A percentile compares a stretch with the other conserved stretches of the same genome.
phyloP scores from a whole-genome alignment of 176 grass and related monocot species.

The Poa annua region DNA sequence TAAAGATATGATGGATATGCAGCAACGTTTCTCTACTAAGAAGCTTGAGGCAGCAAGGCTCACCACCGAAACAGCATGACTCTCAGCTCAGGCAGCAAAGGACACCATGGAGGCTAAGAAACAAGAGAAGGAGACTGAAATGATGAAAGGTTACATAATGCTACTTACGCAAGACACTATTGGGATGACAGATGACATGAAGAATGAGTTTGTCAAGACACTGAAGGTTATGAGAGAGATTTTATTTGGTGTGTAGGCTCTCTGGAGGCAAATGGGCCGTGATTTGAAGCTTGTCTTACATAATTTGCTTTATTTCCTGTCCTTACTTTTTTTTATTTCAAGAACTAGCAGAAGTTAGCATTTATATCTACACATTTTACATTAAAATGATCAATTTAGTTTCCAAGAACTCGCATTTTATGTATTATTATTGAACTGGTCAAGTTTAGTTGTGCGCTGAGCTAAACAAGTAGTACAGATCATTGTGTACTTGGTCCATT shows the following conservation, averaged over 20 bases:
- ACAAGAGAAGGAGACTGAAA: neutral
- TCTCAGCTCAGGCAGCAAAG: neutral
- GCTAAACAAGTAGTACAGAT: neutral
- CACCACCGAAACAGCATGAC: neutral
- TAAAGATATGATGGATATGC: neutral
- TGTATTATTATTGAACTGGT: constrained; percentile 11
- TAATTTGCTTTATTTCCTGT: neutral
- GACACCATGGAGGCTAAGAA: neutral
- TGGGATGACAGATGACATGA: neutral
- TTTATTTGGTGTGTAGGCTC: neutral
- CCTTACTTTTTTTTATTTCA: neutral
- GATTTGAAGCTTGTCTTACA: neutral
- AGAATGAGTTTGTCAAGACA: neutral
- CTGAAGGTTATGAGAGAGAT: neutral
- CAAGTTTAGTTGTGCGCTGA: neutral
- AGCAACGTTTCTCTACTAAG: no score
- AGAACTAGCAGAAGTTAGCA: neutral
- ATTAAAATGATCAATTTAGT: neutral
- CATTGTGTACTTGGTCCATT: neutral
- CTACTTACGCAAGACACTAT: neutral
- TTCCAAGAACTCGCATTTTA: neutral
- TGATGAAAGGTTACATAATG: neutral
- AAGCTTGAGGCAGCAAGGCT: neutral
- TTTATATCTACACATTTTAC: neutral
- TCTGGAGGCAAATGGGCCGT: neutral